phyloP scores from a whole-genome alignment of 2,329 filamentous ascomycete genomes.

The Scedosporium apiospermum region DNA sequence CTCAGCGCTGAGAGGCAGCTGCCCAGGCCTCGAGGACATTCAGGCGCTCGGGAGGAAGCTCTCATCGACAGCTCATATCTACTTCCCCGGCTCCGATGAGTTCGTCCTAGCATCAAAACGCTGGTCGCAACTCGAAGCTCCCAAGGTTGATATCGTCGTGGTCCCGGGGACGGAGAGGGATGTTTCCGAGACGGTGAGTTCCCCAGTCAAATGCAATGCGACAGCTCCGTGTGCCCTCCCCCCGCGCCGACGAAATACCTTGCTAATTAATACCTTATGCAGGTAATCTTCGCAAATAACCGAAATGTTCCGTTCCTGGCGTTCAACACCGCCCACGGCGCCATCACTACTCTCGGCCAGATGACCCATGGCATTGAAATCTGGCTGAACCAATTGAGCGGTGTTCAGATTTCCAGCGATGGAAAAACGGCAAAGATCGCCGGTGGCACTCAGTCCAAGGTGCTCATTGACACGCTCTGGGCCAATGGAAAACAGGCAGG shows the following conservation, averaged over 20 bases:
- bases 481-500: slow-evolving; percentile 39
- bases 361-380: slow-evolving; percentile 43
- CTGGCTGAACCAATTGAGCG: slow-evolving; percentile 32
- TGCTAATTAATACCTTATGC: background rate
- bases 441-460: slow-evolving; percentile 36
- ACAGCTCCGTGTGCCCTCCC: too few species aligned
- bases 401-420: slow-evolving; percentile 30
- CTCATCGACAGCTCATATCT: slow-evolving; percentile 30
- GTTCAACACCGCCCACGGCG: slow-evolving; percentile 42
- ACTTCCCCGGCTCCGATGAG: slow-evolving; percentile 27
- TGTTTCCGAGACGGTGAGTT: slow-evolving; percentile 34
- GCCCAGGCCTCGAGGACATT: too few species aligned
- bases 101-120: slow-evolving; percentile 28
- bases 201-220: background rate
- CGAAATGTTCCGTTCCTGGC: slow-evolving; percentile 40
- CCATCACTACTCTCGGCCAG: slow-evolving; percentile 35
- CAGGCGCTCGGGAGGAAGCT: slow-evolving; percentile 18
- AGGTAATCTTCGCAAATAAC: slow-evolving; percentile 34
- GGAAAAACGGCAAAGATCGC: slow-evolving; percentile 35
- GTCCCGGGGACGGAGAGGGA: slow-evolving; percentile 37
- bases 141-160: slow-evolving; percentile 34
- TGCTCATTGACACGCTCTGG: slow-evolving; percentile 38
- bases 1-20: too few species aligned
- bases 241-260: too few species aligned
- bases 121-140: slow-evolving; percentile 35